Evolutionary conservation across 1,139 yeast genomes (phyloP).

Genomic region (Zygoascus sp.): DNA sequence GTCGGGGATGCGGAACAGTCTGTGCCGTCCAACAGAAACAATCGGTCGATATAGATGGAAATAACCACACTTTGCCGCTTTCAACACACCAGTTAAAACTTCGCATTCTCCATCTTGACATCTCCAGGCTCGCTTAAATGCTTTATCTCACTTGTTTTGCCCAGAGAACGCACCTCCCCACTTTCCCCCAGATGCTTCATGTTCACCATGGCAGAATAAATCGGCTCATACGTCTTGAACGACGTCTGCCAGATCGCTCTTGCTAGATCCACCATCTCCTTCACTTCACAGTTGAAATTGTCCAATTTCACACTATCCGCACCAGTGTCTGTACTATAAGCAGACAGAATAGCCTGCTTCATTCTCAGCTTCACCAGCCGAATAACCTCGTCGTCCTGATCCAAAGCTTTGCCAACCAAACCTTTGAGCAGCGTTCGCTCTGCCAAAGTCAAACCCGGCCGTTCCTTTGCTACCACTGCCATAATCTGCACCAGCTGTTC

Average conservation of each 20-base stretch:
- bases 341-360: slow-evolving; percentile 10
- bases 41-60: no score
- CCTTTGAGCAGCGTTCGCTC: slow-evolving; percentile 22
- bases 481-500: slow-evolving; percentile 11
- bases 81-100: neutral
- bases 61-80: no score
- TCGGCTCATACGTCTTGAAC: slow-evolving; percentile 23
- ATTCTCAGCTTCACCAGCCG: slow-evolving; percentile 23
- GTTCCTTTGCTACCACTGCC: slow-evolving; percentile 19
- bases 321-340: neutral
- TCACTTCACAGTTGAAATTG: slow-evolving; percentile 3
- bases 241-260: slow-evolving; percentile 23
- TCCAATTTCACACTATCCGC: neutral
- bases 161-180: no score
- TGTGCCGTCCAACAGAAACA: no score
- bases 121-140: neutral
- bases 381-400: slow-evolving; percentile 18
- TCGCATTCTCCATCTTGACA: neutral
- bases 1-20: no score
- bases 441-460: slow-evolving; percentile 21
- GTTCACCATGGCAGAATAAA: slow-evolving; percentile 16
- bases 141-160: no score
- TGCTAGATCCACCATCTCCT: slow-evolving; percentile 19
- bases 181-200: neutral
- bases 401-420: slow-evolving; percentile 15